Evolutionary conservation across 257 asterid genomes (phyloP), one percentile per base, ranked within the genome.

Genomic region (Leptodermis oblonga): DNA sequence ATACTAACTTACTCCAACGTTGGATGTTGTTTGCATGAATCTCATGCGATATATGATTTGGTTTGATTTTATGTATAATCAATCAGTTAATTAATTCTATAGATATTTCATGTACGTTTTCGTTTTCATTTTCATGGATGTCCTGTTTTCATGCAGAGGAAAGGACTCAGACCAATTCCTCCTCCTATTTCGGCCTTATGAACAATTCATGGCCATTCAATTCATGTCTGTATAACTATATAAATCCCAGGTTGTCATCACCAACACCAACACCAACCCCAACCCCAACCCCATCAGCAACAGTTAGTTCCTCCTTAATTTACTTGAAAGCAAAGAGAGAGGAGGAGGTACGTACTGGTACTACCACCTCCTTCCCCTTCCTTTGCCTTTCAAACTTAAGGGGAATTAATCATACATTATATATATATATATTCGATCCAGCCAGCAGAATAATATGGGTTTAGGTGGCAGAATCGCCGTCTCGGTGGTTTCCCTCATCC

Each of bases 401-500:
- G 13, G 14, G 2, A 3, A 15, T 2, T 23, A 54, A 23, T 8
- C 2, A 58, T 22, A 53, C 26, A 46, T n/a, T n/a, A n/a, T n/a
- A n/a, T n/a, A n/a, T n/a, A n/a, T n/a, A n/a, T n/a, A n/a, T n/a
- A n/a, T n/a, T n/a, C n/a, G n/a, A n/a, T n/a, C n/a, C n/a, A n/a
- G n/a, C n/a, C n/a, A n/a, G n/a, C n/a, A n/a, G n/a, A n/a, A n/a
- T n/a, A n/a, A n/a, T n/a, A 58, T 86, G 94, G 79, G 65, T 3
- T 77, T 86, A 92, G 79, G 65, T 3, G 79, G 82, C 41, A 76
- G 70, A 49, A 65, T 78, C 30, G 86, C 79, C 0, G 67, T 85
- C 3, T 78, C 90, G 0, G 22, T 75, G 20, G 83, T 86, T 53
- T 83, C 91, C 33, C 34, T 87, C 53, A 48, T 88, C 23, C 81